Evolutionary conservation across 116 monocot species (phyloP), one percentile per base, ranked within the genome.

Genomic region (Phalaenopsis hybrid): DNA sequence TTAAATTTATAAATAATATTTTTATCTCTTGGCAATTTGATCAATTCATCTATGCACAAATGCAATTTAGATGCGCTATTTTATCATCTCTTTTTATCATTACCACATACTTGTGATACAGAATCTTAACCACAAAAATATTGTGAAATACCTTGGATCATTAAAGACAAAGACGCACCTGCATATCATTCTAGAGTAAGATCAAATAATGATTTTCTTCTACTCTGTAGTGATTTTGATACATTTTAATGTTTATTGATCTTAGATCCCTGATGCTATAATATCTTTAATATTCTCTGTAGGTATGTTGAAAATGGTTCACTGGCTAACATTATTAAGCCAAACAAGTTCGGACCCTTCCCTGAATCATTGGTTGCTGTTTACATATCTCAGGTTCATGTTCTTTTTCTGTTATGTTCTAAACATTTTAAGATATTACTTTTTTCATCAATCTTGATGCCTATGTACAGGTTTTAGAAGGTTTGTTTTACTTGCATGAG

Each of bases 241-340:
- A 28, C 67, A 21, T 10, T 55, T 67, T 67, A 10, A 67, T 67
- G 67, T 67, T 25, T 67, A 25, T 9, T 25, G 11, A 25, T 81
- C 20, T 74, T 55, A 20, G 18, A 51, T 55, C n/a, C 16, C n/a
- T 41, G 3, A 41, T 75, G 20, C 20, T 21, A 8, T 75, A 21
- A 75, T 46, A 16, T 10, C 18, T 46, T 20, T 1, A 75, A 4
- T 75, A n/a, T 46, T 76, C 72, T 21, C 25, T 88, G 51, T 70
- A 97, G 97, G 83, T 97, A 97, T 85, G 97, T 97, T 51, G 97
- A 97, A 83, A 97, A 97, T 90, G 94, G 97, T 58, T 97, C 97
- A 41, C 94, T 97, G 80, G 94, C 94, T 34, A 94, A 94, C 74
- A 94, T 97, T 78, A 92, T 97, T 81, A 97, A 97, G 73, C 97